Evolutionary conservation across 2,329 filamentous ascomycete genomes (phyloP), one percentile per base, ranked within the genome.

Genomic region (Cercospora brassicicola): DNA sequence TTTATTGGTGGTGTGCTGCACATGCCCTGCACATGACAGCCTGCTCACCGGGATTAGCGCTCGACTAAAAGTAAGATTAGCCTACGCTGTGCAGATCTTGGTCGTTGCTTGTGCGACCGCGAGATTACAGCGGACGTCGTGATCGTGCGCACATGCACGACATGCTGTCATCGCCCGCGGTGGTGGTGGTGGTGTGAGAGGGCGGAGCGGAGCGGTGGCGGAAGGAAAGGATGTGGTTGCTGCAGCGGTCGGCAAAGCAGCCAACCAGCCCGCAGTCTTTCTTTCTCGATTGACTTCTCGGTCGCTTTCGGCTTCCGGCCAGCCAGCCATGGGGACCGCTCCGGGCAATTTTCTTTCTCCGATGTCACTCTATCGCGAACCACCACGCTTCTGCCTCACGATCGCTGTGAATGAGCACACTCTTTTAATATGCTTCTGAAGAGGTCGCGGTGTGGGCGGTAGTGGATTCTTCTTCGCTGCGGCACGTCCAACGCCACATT

Each of bases 1-100:
- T 57, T 64, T 64, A 57, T 57, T 56, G 62, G 51, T 64, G 62
- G 62, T 64, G 62, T 59, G 60, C 39, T 62, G 60, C 60, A 31
- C 45, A 31, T 48, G 42, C 48, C 62, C 62, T 64, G 62, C 62
- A 64, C 62, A 56, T 64, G 62, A 64, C 62, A 64, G 53, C 48
- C 48, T 59, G 33, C 20, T 20, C 33, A 33, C 62, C 51, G 30
- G 62, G 62, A 64, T 64, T 45, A 31, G 62, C 62, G 62, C 55
- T 28, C 31, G 26, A 20, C 62, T 57, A 57, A 55, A 36, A 59
- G 51, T 30, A 64, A 64, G 51, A 64, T 57, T 64, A 59, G 62
- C 48, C 62, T 64, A 59, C 53, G 53, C 33, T 56, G 23, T 56
- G 62, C 62, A 64, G 62, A 64, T 64, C 62, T n/a, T 62, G 36